Conservation (phyloP, 2,329 filamentous ascomycete genomes). For the Teratosphaeria zuluensis region DNA sequence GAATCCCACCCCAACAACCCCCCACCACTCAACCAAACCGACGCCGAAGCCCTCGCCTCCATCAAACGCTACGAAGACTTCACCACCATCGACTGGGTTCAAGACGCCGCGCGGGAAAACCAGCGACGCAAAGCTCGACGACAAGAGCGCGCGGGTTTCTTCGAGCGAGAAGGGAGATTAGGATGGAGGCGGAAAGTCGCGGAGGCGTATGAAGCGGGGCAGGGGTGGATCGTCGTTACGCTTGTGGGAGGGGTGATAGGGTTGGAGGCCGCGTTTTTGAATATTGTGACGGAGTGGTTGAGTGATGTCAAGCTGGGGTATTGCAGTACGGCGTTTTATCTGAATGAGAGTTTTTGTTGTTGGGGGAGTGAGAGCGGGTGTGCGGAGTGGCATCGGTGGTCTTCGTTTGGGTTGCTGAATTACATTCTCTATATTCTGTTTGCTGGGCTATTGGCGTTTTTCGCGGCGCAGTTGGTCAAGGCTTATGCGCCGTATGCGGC, state of each 20-base stretch:
- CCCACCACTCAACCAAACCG: conserved; percentile 54
- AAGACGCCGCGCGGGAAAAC: conserved; percentile 89
- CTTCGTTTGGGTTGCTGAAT: conserved; percentile 64
- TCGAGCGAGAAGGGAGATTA: conserved; percentile 56
- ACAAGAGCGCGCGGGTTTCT: conserved; percentile 61
- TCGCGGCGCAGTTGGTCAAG: conserved; percentile 75
- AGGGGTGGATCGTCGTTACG: conserved; percentile 96
- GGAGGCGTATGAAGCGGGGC: conserved; percentile 88
- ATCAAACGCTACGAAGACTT: conserved; percentile 99
- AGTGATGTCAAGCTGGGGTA: conserved; percentile 94
- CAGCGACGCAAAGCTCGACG: conserved; percentile 66
- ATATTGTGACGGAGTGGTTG: conserved; percentile 95
- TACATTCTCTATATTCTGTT: conserved; percentile 84
- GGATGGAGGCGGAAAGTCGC: conserved; percentile 74
- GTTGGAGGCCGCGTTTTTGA: conserved; percentile 82
- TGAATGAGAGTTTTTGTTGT: conserved; percentile 86
- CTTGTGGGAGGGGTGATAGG: conserved; percentile 89
- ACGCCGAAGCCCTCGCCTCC: conserved; percentile 91
- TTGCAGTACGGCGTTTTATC: conserved; percentile 88
- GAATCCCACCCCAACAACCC: conserved; percentile 52
- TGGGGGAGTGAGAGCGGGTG: conserved; percentile 92
- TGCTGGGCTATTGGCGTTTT: conserved; percentile 65
- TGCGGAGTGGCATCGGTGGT: conserved; percentile 83
- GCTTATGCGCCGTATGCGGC: conserved; percentile 92
- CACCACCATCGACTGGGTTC: conserved; percentile 97